Conservation (phyloP, 345 rosid species). For the Linum tenue region DNA sequence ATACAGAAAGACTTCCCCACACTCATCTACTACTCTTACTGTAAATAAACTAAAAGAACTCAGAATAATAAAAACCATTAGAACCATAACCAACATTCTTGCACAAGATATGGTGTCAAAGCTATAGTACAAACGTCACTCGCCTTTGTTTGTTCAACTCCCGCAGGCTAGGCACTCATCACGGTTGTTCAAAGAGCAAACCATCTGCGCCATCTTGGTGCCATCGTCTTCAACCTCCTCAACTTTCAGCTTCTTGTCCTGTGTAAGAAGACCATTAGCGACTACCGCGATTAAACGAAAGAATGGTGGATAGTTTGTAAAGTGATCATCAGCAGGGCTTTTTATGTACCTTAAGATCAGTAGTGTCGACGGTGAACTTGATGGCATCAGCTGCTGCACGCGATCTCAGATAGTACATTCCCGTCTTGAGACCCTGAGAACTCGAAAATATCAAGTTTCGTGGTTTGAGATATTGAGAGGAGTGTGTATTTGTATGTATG, state of each 20-base stretch:
- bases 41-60: no score
- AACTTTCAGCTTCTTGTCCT: constrained; percentile 33
- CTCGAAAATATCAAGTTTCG: background rate
- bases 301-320: background rate
- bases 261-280: background rate
- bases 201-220: constrained; percentile 73
- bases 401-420: constrained; percentile 84
- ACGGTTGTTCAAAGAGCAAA: constrained; percentile 73
- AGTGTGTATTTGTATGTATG: background rate
- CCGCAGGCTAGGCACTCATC: constrained; percentile 90
- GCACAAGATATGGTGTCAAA: no score
- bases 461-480: background rate
- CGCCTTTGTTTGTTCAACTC: constrained; percentile 26
- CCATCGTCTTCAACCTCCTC: constrained; percentile 27
- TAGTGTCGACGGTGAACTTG: constrained; percentile 85
- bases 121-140: no score
- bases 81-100: no score
- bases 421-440: constrained; percentile 72
- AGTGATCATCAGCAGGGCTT: background rate
- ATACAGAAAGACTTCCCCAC: no score
- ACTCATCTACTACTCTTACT: no score
- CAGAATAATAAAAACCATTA: no score
- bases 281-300: no score
- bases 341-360: constrained; percentile 43
- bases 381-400: constrained; percentile 99